Base-by-base conservation (phyloP, 192 early-diverging fungal genomes). In the Linnemannia exigua region DNA sequence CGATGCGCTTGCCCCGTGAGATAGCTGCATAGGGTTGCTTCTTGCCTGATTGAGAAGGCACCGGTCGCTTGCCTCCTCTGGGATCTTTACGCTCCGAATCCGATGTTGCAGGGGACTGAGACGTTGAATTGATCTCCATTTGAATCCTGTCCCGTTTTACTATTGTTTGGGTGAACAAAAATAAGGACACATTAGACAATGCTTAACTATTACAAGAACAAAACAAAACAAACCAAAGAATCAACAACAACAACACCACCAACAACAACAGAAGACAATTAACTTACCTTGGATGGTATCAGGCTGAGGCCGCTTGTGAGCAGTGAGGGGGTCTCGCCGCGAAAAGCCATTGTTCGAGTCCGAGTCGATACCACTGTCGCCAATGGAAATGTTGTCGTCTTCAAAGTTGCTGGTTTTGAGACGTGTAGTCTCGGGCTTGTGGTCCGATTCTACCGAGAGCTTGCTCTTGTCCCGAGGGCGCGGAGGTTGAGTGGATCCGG, bases 361-460 rank as follows among this genome's bases (percentile, higher is more conserved):
- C 6, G 84, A 86, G n/a, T 86, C 84, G 36, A 86, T 86, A 14
- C 84, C 84, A 74, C 84, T 86, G 37, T 86, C 84, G 28, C 79
- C 84, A 37, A 86, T 86, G 19, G 84, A 86, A 19, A 86, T 66
- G n/a, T 80, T 75, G 25, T 79, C 84, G 36, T 86, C 84, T 33
- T 86, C 84, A 2, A 38, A 50, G 22, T 36, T 44, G 61, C 28
- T 75, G 20, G n/a, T 28, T 28, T 70, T 69, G 20, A 52, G 58
- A 0, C 36, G 37, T 19, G 66, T 44, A 0, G 72, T 46, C 0
- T 20, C 25, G 3, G 71, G 28, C 25, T 33, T 63, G 48, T 67
- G 48, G 17, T 74, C 72, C 33, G 37, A 46, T 20, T 77, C 81
- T 22, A 74, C 48, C 3, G 38, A 22, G 3, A 46, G n/a, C 15